Conservation (phyloP, 305 asterid genomes). For the Fraxinus sp. region DNA sequence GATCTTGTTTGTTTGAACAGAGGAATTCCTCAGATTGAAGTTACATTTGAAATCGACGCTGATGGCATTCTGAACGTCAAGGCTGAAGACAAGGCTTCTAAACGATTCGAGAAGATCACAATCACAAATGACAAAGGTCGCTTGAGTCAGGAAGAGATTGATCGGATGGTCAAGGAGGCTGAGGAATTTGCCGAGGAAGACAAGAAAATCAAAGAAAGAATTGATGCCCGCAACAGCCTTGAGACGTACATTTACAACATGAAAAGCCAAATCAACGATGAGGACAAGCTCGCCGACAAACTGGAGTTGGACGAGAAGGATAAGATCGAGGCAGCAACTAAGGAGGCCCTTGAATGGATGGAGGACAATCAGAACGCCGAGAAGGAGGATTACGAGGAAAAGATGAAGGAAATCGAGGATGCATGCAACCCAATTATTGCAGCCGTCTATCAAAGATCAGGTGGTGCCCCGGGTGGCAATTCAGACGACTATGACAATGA, state of each 20-base stretch:
- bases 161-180: slow-evolving; percentile 76
- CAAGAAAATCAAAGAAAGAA: slow-evolving; percentile 57
- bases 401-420: slow-evolving; percentile 40
- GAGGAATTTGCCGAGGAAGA: slow-evolving; percentile 55
- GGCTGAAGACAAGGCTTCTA: slow-evolving; percentile 82
- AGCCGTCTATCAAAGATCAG: slow-evolving; percentile 73
- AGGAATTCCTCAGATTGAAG: slow-evolving; percentile 74
- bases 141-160: slow-evolving; percentile 71
- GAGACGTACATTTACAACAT: slow-evolving; percentile 77
- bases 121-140: slow-evolving; percentile 81
- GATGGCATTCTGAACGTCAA: slow-evolving; percentile 70
- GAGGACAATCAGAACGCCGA: slow-evolving; percentile 70
- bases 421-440: slow-evolving; percentile 64
- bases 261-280: slow-evolving; percentile 71
- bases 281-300: slow-evolving; percentile 74
- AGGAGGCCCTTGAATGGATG: slow-evolving; percentile 79
- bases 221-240: slow-evolving; percentile 68
- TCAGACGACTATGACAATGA: slow-evolving; percentile 38
- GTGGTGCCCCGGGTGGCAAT: slow-evolving; percentile 52
- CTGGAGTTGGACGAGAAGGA: slow-evolving; percentile 73
- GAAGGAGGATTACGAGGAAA: slow-evolving; percentile 75
- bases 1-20: not conserved
- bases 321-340: slow-evolving; percentile 62
- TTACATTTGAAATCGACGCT: slow-evolving; percentile 76
- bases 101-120: slow-evolving; percentile 62